phyloP scores from a whole-genome alignment of 495 filamentous ascomycete species.

The Immersiella caudata region DNA sequence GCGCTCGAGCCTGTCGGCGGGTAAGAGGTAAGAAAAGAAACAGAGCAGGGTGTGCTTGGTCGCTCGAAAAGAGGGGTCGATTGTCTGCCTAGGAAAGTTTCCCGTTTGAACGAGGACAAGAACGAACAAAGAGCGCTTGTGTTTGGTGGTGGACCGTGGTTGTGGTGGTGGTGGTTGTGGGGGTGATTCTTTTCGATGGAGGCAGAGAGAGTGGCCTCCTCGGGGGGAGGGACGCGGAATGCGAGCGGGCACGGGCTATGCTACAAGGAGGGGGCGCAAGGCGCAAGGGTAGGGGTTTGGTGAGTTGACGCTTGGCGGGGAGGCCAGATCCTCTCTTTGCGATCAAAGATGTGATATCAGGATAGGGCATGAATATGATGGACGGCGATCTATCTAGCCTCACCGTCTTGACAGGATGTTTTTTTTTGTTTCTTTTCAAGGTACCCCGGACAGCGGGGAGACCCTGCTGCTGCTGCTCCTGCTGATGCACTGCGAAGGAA shows the following conservation, averaged over 20 bases:
- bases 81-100: not conserved
- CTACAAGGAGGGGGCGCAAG: not conserved
- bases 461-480: not conserved
- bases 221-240: not conserved
- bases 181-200: constrained; percentile 4
- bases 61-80: not conserved
- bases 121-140: not conserved
- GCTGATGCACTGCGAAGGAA: not conserved
- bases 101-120: not conserved
- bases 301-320: not conserved
- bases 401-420: no score
- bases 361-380: constrained; percentile 1
- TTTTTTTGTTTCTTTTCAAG: not conserved
- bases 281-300: not conserved
- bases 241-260: not conserved
- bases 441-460: not conserved
- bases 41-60: not conserved
- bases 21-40: not conserved
- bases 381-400: not conserved
- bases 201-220: not conserved
- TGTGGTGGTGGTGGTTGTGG: constrained; percentile 3
- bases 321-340: not conserved
- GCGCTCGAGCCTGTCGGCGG: not conserved
- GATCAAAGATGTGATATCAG: not conserved
- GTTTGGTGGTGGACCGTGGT: not conserved